Base-by-base conservation (phyloP, 345 rosid species). In the Populus tremula region DNA sequence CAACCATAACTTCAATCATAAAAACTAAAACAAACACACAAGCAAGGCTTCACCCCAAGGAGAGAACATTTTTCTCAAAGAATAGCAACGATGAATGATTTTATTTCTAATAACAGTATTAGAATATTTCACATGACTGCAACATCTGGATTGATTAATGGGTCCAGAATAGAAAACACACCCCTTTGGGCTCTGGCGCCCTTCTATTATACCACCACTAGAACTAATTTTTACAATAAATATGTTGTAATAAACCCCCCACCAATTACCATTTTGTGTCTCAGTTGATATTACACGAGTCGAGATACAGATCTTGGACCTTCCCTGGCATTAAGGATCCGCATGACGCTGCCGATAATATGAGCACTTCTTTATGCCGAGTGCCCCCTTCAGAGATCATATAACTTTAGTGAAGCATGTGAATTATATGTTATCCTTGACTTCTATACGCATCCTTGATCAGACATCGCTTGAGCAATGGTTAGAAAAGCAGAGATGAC, bases 401-500 rank as follows among this genome's bases (percentile, higher is more conserved):
- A 63, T 35, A 35, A 54, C 74, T 27, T 62, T 4, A 21, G 70
- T 17, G 25, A 31, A 23, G 61, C n/a, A 27, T 16, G 36, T 33
- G 21, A 73, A 62, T 53, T 65, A 13, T 50, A 56, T 66, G 77
- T 54, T 49, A 33, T 75, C 61, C 64, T 49, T 23, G 18, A 59
- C 35, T 63, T 78, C 88, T 90, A 93, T 79, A 93, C 95, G 84
- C 99, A 93, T 79, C 99, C 99, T 93, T 96, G 99, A 77, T 92
- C 99, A 5, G 91, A 89, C 99, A 93, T 96, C 56, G 98, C 99
- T 87, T 92, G 97, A 81, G 99, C 98, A 64, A 96, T 91, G 49
- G 90, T 89, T 78, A 96, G 89, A 84, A 96, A 96, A 8, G 98
- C 91, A 25, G 99, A 89, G 69, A 96, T 93, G 68, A 90, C 90